Evolutionary conservation across 2,329 filamentous ascomycete species (phyloP).

Genomic region (Didymella keratinophila): DNA sequence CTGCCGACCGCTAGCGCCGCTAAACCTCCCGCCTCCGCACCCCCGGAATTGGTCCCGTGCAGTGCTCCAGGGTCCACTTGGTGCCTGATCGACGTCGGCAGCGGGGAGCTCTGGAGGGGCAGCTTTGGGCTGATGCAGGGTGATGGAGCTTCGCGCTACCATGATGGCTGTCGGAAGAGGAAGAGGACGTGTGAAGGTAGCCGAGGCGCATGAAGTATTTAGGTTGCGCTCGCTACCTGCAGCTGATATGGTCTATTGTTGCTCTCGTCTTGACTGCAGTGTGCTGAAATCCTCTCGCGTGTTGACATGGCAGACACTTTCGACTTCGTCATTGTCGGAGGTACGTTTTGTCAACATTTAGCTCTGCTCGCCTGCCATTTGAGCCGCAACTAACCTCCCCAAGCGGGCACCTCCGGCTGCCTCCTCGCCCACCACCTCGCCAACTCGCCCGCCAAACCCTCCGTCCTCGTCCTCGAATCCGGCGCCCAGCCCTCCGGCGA

Average conservation of each 20-base stretch:
- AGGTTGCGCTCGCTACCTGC: not conserved
- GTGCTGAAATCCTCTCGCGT: not conserved
- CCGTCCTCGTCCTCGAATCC: slow-evolving; percentile 68
- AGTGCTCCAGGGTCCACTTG: not conserved
- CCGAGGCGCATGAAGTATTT: slow-evolving; percentile 7
- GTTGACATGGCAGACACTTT: slow-evolving; percentile 31
- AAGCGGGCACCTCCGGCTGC: slow-evolving; percentile 68
- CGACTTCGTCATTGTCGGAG: slow-evolving; percentile 55
- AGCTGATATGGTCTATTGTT: not conserved
- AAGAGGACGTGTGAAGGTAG: not conserved
- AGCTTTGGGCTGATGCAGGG: not conserved
- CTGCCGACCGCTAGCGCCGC: slow-evolving; percentile 3
- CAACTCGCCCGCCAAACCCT: slow-evolving; percentile 56
- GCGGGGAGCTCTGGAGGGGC: slow-evolving; percentile 10
- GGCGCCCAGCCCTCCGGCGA: slow-evolving; percentile 61
- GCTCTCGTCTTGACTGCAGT: not conserved
- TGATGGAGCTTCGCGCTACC: not conserved
- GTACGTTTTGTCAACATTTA: slow-evolving; percentile 27
- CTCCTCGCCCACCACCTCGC: slow-evolving; percentile 64
- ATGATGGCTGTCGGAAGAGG: not conserved
- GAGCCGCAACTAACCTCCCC: not conserved
- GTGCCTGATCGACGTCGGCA: slow-evolving; percentile 8
- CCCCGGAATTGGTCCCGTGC: not conserved
- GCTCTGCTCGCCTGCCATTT: not conserved
- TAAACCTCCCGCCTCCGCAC: slow-evolving; percentile 8